Conservation (phyloP, 495 filamentous ascomycete species). For the Lasiosphaeris hirsuta region DNA sequence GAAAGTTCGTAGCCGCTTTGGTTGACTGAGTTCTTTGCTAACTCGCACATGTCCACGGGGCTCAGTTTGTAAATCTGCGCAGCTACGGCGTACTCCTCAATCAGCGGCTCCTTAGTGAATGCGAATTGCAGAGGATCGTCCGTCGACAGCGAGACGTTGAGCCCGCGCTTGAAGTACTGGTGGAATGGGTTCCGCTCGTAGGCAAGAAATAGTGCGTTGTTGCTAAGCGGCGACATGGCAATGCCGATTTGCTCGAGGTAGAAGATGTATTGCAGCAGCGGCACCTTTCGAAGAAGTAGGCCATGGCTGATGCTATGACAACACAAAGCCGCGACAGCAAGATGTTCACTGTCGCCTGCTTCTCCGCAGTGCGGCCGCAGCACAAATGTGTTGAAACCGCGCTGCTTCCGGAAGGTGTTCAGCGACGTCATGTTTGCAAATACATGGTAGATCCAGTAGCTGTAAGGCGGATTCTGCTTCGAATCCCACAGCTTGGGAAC, state of each 20-base stretch:
- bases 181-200: constrained; percentile 97
- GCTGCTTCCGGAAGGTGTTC: constrained; percentile 83
- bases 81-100: constrained; percentile 96
- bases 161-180: constrained; percentile 87
- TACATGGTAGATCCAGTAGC: constrained; percentile 97
- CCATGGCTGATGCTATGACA: constrained; percentile 98
- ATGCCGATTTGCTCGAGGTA: constrained; percentile 98
- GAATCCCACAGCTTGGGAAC: constrained; percentile 83
- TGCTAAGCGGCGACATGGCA: constrained; percentile 97
- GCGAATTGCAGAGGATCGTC: constrained; percentile 98
- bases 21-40: constrained; percentile 90
- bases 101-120: constrained; percentile 96
- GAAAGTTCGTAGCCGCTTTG: constrained; percentile 91
- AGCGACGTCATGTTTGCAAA: constrained; percentile 92
- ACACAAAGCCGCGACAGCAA: constrained; percentile 87
- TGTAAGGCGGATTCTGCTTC: constrained; percentile 95
- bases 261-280: constrained; percentile 92
- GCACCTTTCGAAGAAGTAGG: constrained; percentile 87
- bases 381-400: constrained; percentile 94
- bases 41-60: constrained; percentile 97
- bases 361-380: constrained; percentile 94
- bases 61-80: constrained; percentile 98
- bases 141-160: constrained; percentile 94
- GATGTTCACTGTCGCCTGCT: constrained; percentile 93
- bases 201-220: constrained; percentile 94